Evolutionary conservation across 352 stramenopile genomes (phyloP), one percentile per base, ranked within the genome.

Genomic region (Globisporangium ultimum): DNA sequence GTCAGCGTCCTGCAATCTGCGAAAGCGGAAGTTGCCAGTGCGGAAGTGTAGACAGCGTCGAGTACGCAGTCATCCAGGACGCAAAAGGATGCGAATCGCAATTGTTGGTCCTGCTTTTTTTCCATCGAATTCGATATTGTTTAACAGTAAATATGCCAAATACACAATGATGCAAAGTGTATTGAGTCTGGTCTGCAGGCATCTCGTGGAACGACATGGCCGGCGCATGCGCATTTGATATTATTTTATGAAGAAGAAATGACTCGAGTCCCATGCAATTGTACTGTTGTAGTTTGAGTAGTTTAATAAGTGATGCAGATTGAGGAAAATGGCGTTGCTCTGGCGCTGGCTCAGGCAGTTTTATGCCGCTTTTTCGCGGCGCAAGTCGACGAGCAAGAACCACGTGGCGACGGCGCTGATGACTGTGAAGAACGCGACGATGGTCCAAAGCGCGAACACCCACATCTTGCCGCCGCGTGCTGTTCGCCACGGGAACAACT

Each of bases 401-500:
- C 48, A 73, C 17, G 66, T 68, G 2, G 69, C 66, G 3, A 56
- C 53, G 41, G 66, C 64, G 34, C 74, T 65, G 34, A 74, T 70
- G 13, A 74, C 65, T 46, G 70, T 71, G 43, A 77, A 76, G 36
- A 72, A 66, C 43, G 64, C 54, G 8, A 76, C 64, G 21, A 81
- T 51, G 22, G 67, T 6, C 69, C 75, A 82, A 21, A 88, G 57
- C 36, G 46, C 42, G 7, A 56, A 60, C 11, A 79, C 66, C 63
- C 69, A 78, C 14, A 79, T 53, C 24, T 73, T 68, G 45, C 63
- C 76, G 18, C 64, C 53, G 24, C 58, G 55, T 21, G 68, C 56
- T 51, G 55, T 21, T 15, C 71, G 64, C 81, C 81, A 86, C 42
- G 81, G 79, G 51, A 77, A 87, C n/a, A 89, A 48, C 17, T 60